A percentile compares a stretch with the other conserved stretches of the same genome.
phyloP scores from a whole-genome alignment of 2,329 filamentous ascomycete genomes.

The Talaromyces pinophilus region DNA sequence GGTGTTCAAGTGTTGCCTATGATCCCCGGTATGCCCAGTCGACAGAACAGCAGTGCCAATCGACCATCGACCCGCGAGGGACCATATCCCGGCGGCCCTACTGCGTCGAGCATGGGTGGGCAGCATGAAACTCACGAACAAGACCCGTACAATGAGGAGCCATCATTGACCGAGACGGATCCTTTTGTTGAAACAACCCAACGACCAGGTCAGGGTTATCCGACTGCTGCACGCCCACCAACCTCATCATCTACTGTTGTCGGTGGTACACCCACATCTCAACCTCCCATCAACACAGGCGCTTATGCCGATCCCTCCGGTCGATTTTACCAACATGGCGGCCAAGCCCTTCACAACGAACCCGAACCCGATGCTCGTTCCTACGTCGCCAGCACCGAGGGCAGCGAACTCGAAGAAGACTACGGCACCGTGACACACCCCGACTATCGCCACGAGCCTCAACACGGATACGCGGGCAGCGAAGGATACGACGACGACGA shows the following conservation, averaged over 20 bases:
- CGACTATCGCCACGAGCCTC: slow-evolving; percentile 61
- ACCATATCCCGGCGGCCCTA: slow-evolving; percentile 42
- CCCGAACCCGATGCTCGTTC: slow-evolving; percentile 50
- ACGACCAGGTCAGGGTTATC: slow-evolving; percentile 31
- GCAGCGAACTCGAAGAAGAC: slow-evolving; percentile 67
- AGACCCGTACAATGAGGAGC: slow-evolving; percentile 55
- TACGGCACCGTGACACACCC: slow-evolving; percentile 61
- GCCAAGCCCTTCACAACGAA: slow-evolving; percentile 35
- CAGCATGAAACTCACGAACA: slow-evolving; percentile 37
- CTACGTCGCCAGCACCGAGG: slow-evolving; percentile 52
- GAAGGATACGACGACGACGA: slow-evolving; percentile 58
- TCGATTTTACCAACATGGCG: slow-evolving; percentile 45
- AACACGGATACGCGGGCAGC: slow-evolving; percentile 54
- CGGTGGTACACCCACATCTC: slow-evolving; percentile 29
- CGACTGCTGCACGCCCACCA: slow-evolving; percentile 38
- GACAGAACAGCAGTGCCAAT: slow-evolving; percentile 50
- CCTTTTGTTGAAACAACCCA: slow-evolving; percentile 57
- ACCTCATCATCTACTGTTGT: slow-evolving; percentile 33
- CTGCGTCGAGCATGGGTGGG: slow-evolving; percentile 34
- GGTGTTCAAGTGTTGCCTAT: slow-evolving; percentile 95
- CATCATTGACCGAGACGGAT: slow-evolving; percentile 61
- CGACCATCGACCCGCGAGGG: slow-evolving; percentile 51
- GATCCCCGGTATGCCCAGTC: slow-evolving; percentile 68
- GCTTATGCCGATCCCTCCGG: slow-evolving; percentile 28
- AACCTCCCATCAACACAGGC: slow-evolving; percentile 23